Evolutionary conservation across 345 rosid genomes (phyloP).

Genomic region (Gossypium australe): DNA sequence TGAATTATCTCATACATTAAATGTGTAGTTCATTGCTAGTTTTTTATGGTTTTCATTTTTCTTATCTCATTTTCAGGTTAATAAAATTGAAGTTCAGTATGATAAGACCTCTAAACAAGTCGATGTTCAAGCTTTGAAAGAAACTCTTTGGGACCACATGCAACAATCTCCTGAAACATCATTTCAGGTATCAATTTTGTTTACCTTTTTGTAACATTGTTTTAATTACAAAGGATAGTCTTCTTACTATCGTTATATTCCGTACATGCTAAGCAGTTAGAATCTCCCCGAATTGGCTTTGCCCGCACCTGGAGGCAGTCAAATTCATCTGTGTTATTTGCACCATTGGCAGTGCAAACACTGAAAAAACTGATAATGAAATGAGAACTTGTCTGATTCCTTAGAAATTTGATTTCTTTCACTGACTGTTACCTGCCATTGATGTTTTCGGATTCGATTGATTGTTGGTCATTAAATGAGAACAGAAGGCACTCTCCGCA

Average conservation of each 20-base stretch:
- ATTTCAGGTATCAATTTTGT: slow-evolving; percentile 13
- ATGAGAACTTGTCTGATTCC: neutral
- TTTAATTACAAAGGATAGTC: neutral
- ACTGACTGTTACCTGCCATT: neutral
- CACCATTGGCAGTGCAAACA: neutral
- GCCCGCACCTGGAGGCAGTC: neutral
- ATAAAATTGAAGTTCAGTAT: slow-evolving; percentile 72
- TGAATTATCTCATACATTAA: neutral
- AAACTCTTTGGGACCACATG: slow-evolving; percentile 75
- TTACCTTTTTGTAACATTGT: neutral
- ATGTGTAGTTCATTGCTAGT: neutral
- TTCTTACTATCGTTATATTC: neutral
- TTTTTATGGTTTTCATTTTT: neutral
- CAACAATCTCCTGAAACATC: slow-evolving; percentile 44
- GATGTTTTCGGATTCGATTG: neutral
- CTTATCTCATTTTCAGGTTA: slow-evolving; percentile 43
- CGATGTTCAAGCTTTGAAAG: slow-evolving; percentile 79
- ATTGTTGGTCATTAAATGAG: neutral
- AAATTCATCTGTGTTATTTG: neutral
- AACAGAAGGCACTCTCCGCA: neutral
- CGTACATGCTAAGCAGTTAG: neutral
- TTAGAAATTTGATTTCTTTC: neutral
- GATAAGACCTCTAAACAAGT: slow-evolving; percentile 93
- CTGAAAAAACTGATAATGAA: neutral
- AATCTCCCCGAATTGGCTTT: neutral